Evolutionary conservation across 2,329 filamentous ascomycete genomes (phyloP), one percentile per base, ranked within the genome.

Genomic region (Exophiala viscosa): DNA sequence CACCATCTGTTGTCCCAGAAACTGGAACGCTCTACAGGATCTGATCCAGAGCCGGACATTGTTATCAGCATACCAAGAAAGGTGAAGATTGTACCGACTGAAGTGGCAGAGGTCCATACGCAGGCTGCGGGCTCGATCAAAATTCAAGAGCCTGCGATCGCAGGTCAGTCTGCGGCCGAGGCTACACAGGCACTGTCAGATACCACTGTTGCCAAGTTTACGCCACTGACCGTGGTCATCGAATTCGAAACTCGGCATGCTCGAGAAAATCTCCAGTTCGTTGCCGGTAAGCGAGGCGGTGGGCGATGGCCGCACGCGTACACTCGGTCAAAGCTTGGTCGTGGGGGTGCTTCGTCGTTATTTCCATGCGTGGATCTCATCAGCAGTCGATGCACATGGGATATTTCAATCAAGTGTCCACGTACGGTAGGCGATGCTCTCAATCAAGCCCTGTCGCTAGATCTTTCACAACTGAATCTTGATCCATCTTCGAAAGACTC

Each of bases 311-410:
- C 93, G 0, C 92, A 99, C 72, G 85, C 88, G 44, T 99, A 95
- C 69, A 95, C 92, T 0, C 86, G 85, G 36, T 90, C 92, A 65
- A 87, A 86, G 2, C 75, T 86, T 38, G 85, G 88, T 56, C 83
- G 90, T 0, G 90, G 91, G 28, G 85, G 84, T 14, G 85, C 90
- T 1, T 92, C 85, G 42, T 91, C 86, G 62, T 83, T 97, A 20
- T 99, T 99, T 64, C 93, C 93, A 0, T 97, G 93, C 67, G 79
- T 97, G 47, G 93, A 99, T 67, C 88, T 95, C 66, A 82, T 87
- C 18, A 84, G 84, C 32, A 85, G 88, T 52, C 82, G 90, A 50
- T 92, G 86, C 65, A 84, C 85, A 9, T 99, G 93, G 88, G 89
- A 90, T 52, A 79, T 99, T 45, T 88, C 88, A 1, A 85, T 99